Percentiles rank a stretch among this genome's conserved stretches.
phyloP scores from a whole-genome alignment of 306 rosid genomes.

The Sechiopsis laciniata region DNA sequence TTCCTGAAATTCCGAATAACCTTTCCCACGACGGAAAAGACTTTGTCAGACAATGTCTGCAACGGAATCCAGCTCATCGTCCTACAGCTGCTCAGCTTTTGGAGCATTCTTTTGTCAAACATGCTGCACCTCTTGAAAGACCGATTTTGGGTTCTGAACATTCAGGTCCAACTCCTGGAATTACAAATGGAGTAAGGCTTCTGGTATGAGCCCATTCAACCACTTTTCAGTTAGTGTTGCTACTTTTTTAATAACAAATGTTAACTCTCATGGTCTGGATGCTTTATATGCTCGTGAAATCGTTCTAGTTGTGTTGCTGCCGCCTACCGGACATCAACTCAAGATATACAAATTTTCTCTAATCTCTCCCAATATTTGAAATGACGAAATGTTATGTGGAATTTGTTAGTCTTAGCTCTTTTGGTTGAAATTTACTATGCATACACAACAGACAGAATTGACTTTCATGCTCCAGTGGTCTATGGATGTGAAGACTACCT shows the following conservation, averaged over 20 bases:
- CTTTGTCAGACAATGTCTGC: slow-evolving; percentile 70
- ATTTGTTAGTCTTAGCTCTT: slow-evolving; percentile 5
- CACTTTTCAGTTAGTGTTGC: slow-evolving; percentile 3
- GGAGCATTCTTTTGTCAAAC: slow-evolving; percentile 70
- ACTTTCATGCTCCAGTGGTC: background rate
- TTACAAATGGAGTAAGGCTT: slow-evolving; percentile 45
- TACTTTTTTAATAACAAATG: background rate
- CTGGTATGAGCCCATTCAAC: slow-evolving; percentile 35
- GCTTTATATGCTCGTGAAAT: slow-evolving; percentile 6
- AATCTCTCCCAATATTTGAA: background rate
- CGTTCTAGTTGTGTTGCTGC: background rate
- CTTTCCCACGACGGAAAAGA: slow-evolving; percentile 69
- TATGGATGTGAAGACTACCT: background rate
- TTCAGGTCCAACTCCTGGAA: slow-evolving; percentile 35
- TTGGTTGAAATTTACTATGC: background rate
- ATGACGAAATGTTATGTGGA: background rate
- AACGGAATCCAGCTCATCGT: slow-evolving; percentile 58
- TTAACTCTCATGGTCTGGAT: background rate
- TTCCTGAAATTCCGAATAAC: slow-evolving; percentile 66
- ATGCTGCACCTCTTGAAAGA: slow-evolving; percentile 50
- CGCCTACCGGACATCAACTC: background rate
- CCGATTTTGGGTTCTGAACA: slow-evolving; percentile 36
- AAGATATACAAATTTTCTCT: background rate
- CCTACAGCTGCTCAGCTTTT: slow-evolving; percentile 44
- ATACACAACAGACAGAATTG: background rate